Percentiles rank a stretch among this genome's conserved stretches.
These are phyloP conservation scores for Leccinum olivaceopallidum DNA, from an alignment of 768 basidiomycete genomes.

Conservation along the genomic window DNA sequence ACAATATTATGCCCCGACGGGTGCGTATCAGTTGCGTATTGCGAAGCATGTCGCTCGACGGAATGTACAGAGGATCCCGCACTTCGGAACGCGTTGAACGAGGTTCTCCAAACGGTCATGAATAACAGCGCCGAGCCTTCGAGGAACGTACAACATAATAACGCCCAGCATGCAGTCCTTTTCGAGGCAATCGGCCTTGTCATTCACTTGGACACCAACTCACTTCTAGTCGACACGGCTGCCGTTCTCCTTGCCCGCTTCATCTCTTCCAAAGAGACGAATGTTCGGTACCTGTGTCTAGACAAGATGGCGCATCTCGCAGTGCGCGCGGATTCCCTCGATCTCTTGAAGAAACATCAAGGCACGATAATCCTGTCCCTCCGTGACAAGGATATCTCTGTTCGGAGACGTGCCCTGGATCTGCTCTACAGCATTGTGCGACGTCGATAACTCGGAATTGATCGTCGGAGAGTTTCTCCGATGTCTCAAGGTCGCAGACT, in stretches of 20 bases:
- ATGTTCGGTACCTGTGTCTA: slow-evolving; percentile 94
- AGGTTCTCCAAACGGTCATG: slow-evolving; percentile 88
- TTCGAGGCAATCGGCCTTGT: slow-evolving; percentile 97
- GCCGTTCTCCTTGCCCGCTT: slow-evolving; percentile 92
- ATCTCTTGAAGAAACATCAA: slow-evolving; percentile 93
- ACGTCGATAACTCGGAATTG: slow-evolving; percentile 92
- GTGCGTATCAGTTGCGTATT: slow-evolving; percentile 42
- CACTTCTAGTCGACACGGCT: slow-evolving; percentile 83
- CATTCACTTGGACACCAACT: slow-evolving; percentile 92
- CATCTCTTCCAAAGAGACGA: slow-evolving; percentile 97
- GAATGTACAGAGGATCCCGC: slow-evolving; percentile 74
- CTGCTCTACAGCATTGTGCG: slow-evolving; percentile 99
- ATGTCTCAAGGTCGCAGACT: slow-evolving; percentile 96
- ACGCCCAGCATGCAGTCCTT: slow-evolving; percentile 96
- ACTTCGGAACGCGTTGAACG: slow-evolving; percentile 70
- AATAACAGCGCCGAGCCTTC: slow-evolving; percentile 88
- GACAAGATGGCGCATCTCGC: slow-evolving; percentile 99
- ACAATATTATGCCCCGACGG: slow-evolving; percentile 95
- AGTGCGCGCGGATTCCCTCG: slow-evolving; percentile 87
- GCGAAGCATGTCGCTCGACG: slow-evolving; percentile 7
- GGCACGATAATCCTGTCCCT: slow-evolving; percentile 92
- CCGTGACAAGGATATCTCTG: slow-evolving; percentile 96
- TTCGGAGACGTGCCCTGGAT: slow-evolving; percentile 91
- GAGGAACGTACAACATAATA: slow-evolving; percentile 96
- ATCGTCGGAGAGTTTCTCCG: slow-evolving; percentile 94